These are phyloP conservation scores for Chrysanthemum makinoi DNA, from an alignment of 129 eudicot genomes.

Conservation along the genomic window DNA sequence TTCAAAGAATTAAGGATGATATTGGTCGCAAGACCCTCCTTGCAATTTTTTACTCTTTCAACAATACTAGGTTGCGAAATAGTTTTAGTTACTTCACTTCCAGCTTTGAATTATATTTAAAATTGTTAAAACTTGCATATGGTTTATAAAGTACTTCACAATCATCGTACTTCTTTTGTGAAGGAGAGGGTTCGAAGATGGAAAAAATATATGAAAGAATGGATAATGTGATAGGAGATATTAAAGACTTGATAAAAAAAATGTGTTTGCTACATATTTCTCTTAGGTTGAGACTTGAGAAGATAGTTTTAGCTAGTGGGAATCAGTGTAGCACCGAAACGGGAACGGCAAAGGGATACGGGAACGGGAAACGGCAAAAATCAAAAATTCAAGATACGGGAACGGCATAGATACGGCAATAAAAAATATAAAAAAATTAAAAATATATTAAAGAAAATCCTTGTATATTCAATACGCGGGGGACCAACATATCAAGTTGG, in stretches of 20 bases:
- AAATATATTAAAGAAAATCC: too few species aligned
- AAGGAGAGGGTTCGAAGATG: not conserved
- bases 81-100: conserved; percentile 19
- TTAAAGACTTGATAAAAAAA: not conserved
- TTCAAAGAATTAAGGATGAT: conserved; percentile 8
- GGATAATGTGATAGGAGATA: conserved; percentile 20
- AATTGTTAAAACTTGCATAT: not conserved
- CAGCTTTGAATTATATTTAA: conserved; percentile 8
- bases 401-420: too few species aligned
- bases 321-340: too few species aligned
- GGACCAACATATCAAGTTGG: too few species aligned
- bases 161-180: conserved; percentile 8
- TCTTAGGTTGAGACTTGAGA: not conserved
- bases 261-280: not conserved
- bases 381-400: too few species aligned
- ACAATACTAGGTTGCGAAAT: conserved; percentile 21
- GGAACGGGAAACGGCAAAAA: too few species aligned
- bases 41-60: conserved; percentile 5
- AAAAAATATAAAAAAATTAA: too few species aligned
- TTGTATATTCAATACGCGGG: too few species aligned
- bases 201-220: conserved; percentile 14
- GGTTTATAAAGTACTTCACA: conserved; percentile 4
- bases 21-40: conserved; percentile 13
- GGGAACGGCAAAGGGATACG: too few species aligned
- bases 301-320: not conserved